Evolutionary conservation across 1,139 yeast genomes (phyloP), one percentile per base, ranked within the genome.

Genomic region (Scheffersomyces segobiensis): DNA sequence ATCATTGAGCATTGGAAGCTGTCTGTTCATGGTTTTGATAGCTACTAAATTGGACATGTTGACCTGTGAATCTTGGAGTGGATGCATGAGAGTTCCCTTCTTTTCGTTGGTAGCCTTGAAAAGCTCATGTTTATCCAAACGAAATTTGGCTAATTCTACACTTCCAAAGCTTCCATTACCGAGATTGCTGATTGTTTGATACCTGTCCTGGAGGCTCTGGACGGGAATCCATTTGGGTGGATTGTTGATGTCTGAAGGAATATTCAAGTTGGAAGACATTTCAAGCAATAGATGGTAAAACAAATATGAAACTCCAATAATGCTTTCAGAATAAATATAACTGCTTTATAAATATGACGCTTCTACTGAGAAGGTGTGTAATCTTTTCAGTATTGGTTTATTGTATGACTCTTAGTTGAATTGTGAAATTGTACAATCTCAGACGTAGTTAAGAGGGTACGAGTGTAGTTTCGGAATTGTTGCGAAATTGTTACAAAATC

Each of bases 91-190:
- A 0, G 90, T 86, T 3, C 81, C 83, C 32, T 64, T 64, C 49
- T 69, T 71, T 22, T 59, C 58, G 12, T 55, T 54, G 21, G 48
- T 32, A 10, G 53, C 58, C 5, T 50, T 55, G 24, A 62, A 54
- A 12, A 68, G 60, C 10, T 58, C 56, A 7, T 54, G 52, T n/a
- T 53, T 54, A 53, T 53, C 56, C 12, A 57, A 59, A 32, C 65
- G 59, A 56, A 57, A 76, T 67, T 86, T 86, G 3, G 92, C 95
- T 62, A 89, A 75, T 7, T 82, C 76, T 0, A 91, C 96, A 1
- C 83, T 76, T 0, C 97, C 97, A 78, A 91, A 91, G 56, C 93
- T 87, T 1, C 97, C 97, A 60, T 82, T 83, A 0, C 97, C 97
- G 59, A 91, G 74, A 55, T 77, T 79, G 54, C 83, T 78, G 12